phyloP scores from a whole-genome alignment of 2,329 filamentous ascomycete genomes.

The Diaporthe longicolla region DNA sequence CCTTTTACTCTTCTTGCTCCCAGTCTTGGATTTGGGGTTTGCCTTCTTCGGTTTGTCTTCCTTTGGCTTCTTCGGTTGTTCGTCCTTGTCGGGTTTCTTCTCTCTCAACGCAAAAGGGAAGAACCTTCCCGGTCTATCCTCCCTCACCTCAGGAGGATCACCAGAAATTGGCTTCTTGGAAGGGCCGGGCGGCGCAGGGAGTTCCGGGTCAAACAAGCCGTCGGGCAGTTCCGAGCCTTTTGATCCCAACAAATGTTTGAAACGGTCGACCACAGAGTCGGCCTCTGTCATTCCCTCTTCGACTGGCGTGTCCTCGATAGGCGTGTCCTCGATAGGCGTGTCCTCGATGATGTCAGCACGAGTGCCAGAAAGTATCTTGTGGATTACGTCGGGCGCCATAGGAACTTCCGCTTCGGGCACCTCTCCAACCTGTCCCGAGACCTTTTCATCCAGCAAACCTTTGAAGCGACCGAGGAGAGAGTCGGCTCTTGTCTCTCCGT shows the following conservation, averaged over 20 bases:
- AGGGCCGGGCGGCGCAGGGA: background rate
- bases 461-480: conserved; percentile 14
- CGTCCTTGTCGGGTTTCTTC: background rate
- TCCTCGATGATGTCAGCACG: too few species aligned
- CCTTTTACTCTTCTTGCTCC: conserved; percentile 15
- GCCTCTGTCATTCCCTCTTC: conserved; percentile 12
- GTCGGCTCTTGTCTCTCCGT: conserved; percentile 12
- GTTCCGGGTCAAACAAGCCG: background rate
- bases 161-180: too few species aligned
- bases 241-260: background rate
- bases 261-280: conserved; percentile 5
- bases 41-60: conserved; percentile 1
- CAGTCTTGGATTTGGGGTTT: conserved; percentile 6
- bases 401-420: background rate
- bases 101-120: background rate
- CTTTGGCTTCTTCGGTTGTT: background rate
- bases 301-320: background rate
- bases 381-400: background rate
- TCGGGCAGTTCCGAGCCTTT: background rate
- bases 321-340: too few species aligned
- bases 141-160: background rate
- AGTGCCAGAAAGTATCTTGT: background rate
- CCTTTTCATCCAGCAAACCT: background rate
- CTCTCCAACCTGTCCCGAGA: background rate
- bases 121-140: background rate